Evolutionary conservation across 768 basidiomycete species (phyloP).

Genomic region (Xerocomellus chrysenteron): DNA sequence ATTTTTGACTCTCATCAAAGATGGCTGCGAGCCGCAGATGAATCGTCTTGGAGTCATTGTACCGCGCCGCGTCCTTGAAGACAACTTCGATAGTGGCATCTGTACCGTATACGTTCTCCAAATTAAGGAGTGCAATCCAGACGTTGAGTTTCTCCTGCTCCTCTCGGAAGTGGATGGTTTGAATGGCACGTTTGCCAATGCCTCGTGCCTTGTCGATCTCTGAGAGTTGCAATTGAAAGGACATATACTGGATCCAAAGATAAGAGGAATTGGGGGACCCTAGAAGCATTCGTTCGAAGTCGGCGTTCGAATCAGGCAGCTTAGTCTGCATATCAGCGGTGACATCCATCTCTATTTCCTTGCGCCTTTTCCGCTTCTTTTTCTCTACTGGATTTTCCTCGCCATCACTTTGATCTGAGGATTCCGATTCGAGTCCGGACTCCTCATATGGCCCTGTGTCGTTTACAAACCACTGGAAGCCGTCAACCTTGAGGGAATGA

Average conservation of each 20-base stretch:
- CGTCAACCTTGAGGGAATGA: slow-evolving; percentile 52
- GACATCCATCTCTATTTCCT: slow-evolving; percentile 72
- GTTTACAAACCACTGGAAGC: slow-evolving; percentile 71
- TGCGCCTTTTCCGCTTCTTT: slow-evolving; percentile 66
- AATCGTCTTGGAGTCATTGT: slow-evolving; percentile 92
- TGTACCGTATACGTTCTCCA: slow-evolving; percentile 92
- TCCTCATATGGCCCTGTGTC: slow-evolving; percentile 38
- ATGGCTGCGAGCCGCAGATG: slow-evolving; percentile 84
- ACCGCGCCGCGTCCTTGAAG: slow-evolving; percentile 87
- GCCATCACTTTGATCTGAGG: slow-evolving; percentile 44
- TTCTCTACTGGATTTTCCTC: slow-evolving; percentile 37
- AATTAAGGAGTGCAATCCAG: slow-evolving; percentile 94
- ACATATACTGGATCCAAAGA: slow-evolving; percentile 99
- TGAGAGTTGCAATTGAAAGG: slow-evolving; percentile 94
- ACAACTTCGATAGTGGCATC: slow-evolving; percentile 73
- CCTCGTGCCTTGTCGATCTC: slow-evolving; percentile 94
- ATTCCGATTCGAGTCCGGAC: slow-evolving; percentile 34
- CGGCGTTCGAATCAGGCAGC: slow-evolving; percentile 85
- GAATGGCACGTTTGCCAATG: slow-evolving; percentile 79
- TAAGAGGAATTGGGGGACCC: slow-evolving; percentile 97
- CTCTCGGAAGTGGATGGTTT: slow-evolving; percentile 91
- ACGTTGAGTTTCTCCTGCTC: slow-evolving; percentile 95
- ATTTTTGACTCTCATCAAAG: slow-evolving; percentile 79
- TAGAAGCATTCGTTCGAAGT: slow-evolving; percentile 91
- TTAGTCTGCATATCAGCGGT: slow-evolving; percentile 88